A percentile compares a stretch with the other conserved stretches of the same genome.
Conservation (phyloP, 2,329 filamentous ascomycete genomes). For the Trichoderma atrobrunneum region DNA sequence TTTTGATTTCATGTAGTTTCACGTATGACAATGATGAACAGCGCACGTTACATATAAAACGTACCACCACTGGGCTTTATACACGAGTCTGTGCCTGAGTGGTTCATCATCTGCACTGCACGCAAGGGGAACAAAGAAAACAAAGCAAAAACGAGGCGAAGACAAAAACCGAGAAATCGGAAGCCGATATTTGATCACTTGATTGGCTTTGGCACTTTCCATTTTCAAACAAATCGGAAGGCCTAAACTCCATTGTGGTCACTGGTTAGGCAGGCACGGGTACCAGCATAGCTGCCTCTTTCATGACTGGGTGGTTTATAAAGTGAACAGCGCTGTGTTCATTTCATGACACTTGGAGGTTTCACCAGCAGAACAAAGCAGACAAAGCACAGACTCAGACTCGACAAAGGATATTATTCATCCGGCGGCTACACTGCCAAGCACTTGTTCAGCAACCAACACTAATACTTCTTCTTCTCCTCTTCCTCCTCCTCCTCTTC, state of each 20-base stretch:
- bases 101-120: neutral
- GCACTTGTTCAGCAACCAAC: neutral
- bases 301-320: neutral
- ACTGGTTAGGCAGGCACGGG: neutral
- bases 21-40: neutral
- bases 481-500: neutral
- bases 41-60: neutral
- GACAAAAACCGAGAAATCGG: neutral
- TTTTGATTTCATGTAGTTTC: neutral
- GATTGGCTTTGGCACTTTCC: neutral
- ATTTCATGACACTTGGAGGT: neutral
- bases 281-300: conserved; percentile 30
- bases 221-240: neutral
- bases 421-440: neutral
- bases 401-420: neutral
- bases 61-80: neutral
- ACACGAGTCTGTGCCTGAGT: neutral
- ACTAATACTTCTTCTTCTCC: neutral
- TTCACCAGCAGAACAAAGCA: neutral
- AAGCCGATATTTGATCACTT: neutral
- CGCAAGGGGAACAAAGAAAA: neutral
- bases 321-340: neutral
- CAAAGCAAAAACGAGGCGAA: neutral
- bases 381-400: neutral
- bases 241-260: neutral